phyloP scores from a whole-genome alignment of 2,329 filamentous ascomycete genomes.

The Elsinoe arachidis region DNA sequence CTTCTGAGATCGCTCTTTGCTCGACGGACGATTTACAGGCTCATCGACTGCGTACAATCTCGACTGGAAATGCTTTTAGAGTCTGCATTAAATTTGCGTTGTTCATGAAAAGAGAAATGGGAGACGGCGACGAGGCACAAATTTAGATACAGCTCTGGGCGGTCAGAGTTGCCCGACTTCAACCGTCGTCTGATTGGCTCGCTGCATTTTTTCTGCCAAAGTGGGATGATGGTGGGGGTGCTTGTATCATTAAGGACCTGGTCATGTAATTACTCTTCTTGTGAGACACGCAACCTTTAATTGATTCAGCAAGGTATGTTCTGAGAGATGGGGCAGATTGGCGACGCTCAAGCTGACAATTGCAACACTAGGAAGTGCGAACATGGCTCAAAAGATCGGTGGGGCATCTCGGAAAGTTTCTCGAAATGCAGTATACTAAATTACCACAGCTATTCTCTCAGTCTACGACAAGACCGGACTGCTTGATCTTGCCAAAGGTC shows the following conservation, averaged over 20 bases:
- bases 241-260: neutral
- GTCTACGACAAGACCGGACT: slow-evolving; percentile 98
- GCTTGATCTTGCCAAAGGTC: slow-evolving; percentile 82
- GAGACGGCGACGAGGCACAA: slow-evolving; percentile 21
- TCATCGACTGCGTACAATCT: slow-evolving; percentile 33
- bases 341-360: neutral
- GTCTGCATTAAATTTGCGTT: slow-evolving; percentile 45
- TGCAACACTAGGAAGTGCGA: neutral
- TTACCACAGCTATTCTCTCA: slow-evolving; percentile 68
- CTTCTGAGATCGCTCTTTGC: slow-evolving; percentile 37
- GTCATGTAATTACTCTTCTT: neutral
- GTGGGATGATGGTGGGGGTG: slow-evolving; percentile 6
- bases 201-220: slow-evolving; percentile 3
- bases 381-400: slow-evolving; percentile 15
- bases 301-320: too few species aligned
- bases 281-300: too few species aligned
- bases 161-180: slow-evolving; percentile 2
- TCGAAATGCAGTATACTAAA: slow-evolving; percentile 5
- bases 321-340: neutral
- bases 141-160: slow-evolving; percentile 8
- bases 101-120: slow-evolving; percentile 37
- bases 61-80: slow-evolving; percentile 43
- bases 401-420: neutral
- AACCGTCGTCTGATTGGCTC: slow-evolving; percentile 13
- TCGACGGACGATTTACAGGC: slow-evolving; percentile 42